phyloP scores from a whole-genome alignment of 305 asterid genomes.

The Coffea humblotiana region DNA sequence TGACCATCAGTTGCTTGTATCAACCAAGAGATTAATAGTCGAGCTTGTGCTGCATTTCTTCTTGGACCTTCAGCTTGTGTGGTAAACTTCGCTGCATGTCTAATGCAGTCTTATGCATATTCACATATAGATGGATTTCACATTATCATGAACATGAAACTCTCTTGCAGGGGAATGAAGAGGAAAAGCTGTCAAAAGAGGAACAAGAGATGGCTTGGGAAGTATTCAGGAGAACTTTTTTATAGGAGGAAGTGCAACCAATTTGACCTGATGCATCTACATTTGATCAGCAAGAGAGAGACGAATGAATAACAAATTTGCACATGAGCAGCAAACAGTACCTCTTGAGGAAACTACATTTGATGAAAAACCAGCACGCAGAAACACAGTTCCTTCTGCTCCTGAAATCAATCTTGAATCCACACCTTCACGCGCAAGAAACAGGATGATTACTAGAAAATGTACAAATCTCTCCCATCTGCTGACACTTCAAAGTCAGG shows the following conservation, averaged over 20 bases:
- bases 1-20: background rate
- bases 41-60: background rate
- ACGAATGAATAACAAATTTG: conserved; percentile 19
- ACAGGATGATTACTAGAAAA: conserved; percentile 44
- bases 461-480: conserved; percentile 81
- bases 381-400: conserved; percentile 18
- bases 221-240: conserved; percentile 67
- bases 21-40: background rate
- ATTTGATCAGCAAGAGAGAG: conserved; percentile 39
- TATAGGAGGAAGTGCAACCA: conserved; percentile 77
- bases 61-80: background rate
- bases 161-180: conserved; percentile 89
- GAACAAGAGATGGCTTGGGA: conserved; percentile 99
- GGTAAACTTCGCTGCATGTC: background rate
- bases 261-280: conserved; percentile 47
- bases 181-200: conserved; percentile 88
- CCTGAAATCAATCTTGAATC: conserved; percentile 41
- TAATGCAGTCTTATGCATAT: background rate
- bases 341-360: conserved; percentile 9
- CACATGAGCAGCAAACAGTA: background rate
- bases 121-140: conserved; percentile 74
- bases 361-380: conserved; percentile 27
- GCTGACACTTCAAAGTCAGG: conserved; percentile 67
- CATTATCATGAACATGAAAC: conserved; percentile 94
- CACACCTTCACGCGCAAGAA: conserved; percentile 46